These are phyloP conservation scores for Aspergillus proliferans DNA, from an alignment of 2,329 filamentous ascomycete genomes.

Conservation along the genomic window DNA sequence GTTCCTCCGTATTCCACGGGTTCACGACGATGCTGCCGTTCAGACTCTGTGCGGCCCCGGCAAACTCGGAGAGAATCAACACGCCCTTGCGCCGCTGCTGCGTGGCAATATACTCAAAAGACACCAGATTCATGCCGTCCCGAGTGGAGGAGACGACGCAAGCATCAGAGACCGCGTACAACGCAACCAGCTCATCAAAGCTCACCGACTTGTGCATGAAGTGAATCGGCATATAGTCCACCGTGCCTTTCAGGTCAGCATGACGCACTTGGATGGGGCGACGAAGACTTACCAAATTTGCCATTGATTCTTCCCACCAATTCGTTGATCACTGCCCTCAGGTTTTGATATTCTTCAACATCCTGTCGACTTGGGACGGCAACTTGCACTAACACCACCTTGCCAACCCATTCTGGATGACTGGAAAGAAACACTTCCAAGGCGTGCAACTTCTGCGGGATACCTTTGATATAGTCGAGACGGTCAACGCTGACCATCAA, in stretches of 20 bases:
- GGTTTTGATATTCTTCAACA: constrained; percentile 92
- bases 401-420: constrained; percentile 93
- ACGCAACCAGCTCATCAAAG: constrained; percentile 84
- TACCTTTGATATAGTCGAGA: constrained; percentile 94
- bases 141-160: constrained; percentile 85
- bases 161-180: constrained; percentile 83
- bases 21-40: constrained; percentile 90
- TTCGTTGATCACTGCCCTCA: constrained; percentile 88
- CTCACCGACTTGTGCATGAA: constrained; percentile 91
- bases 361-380: constrained; percentile 87
- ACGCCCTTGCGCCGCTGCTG: constrained; percentile 81
- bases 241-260: constrained; percentile 52
- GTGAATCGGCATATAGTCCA: constrained; percentile 97
- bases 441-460: constrained; percentile 90
- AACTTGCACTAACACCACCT: constrained; percentile 89
- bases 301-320: constrained; percentile 92
- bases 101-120: constrained; percentile 92
- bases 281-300: constrained; percentile 59
- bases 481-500: constrained; percentile 92
- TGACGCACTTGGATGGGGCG: constrained; percentile 1
- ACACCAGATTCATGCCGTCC: constrained; percentile 94
- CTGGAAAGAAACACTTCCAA: constrained; percentile 91
- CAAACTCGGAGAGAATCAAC: constrained; percentile 91
- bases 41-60: constrained; percentile 83
- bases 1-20: constrained; percentile 92